These are phyloP conservation scores for Benincasa hispida DNA, from an alignment of 306 rosid species.

Conservation along the genomic window DNA sequence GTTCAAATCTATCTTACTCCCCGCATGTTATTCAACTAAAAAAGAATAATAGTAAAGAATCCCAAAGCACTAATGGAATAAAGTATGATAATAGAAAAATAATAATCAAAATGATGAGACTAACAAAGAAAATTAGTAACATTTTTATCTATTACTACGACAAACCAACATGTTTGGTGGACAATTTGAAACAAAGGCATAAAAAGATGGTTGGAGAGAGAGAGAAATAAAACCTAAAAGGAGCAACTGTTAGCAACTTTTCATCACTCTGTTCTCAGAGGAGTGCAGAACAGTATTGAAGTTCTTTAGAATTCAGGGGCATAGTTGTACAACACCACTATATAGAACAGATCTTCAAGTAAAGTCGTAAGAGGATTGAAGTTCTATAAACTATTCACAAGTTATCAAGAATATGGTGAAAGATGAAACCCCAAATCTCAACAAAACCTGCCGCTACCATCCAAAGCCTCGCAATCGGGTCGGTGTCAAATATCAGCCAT, in stretches of 20 bases:
- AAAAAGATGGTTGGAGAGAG: not conserved
- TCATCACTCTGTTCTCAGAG: not conserved
- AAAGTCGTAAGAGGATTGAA: too few species aligned
- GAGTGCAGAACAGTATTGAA: too few species aligned
- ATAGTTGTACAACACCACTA: too few species aligned
- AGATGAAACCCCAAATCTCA: conserved; percentile 1
- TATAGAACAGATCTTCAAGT: too few species aligned
- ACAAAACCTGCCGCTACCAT: not conserved
- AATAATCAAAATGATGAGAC: not conserved
- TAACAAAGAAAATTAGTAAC: not conserved
- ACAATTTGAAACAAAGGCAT: not conserved
- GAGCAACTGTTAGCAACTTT: not conserved
- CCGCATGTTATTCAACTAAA: too few species aligned
- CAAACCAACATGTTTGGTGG: not conserved
- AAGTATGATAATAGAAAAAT: too few species aligned
- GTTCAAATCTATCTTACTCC: too few species aligned
- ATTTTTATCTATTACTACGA: not conserved
- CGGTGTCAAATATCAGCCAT: not conserved
- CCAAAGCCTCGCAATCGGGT: not conserved
- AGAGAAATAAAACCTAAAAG: not conserved
- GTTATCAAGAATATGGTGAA: not conserved
- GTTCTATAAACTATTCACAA: conserved; percentile 1
- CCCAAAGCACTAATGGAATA: too few species aligned
- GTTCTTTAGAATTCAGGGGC: too few species aligned
- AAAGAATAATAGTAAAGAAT: too few species aligned